These are phyloP conservation scores for Phyllosticta citriasiana DNA, from an alignment of 2,329 filamentous ascomycete species.

Conservation along the genomic window DNA sequence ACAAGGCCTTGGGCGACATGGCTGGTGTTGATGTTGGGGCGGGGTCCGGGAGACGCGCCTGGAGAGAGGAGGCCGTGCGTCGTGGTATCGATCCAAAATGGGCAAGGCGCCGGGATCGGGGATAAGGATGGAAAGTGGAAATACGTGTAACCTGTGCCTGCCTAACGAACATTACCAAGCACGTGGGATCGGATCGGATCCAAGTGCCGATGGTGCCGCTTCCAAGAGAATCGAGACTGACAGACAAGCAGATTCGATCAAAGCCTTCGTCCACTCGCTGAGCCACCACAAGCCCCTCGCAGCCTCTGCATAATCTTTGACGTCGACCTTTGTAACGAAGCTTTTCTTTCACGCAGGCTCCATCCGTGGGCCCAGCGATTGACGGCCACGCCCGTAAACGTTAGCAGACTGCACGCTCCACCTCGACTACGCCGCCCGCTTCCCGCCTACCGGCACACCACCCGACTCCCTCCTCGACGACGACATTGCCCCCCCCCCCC, in stretches of 20 bases:
- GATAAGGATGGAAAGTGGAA: too few relatives aligned
- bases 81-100: background rate
- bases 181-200: background rate
- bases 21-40: background rate
- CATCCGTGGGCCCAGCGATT: background rate
- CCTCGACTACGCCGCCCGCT: background rate
- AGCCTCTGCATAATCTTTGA: background rate
- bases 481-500: background rate
- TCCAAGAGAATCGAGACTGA: background rate
- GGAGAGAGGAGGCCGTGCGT: background rate
- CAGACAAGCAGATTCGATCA: background rate
- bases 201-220: background rate
- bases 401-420: slow-evolving; percentile 1
- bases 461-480: background rate
- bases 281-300: background rate
- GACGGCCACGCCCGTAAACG: background rate
- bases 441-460: background rate
- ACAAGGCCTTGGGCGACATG: slow-evolving; percentile 31
- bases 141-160: too few relatives aligned
- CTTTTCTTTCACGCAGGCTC: background rate
- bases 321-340: background rate
- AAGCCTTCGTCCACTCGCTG: background rate
- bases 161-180: background rate
- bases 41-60: too few relatives aligned
- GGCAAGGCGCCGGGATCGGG: background rate